A percentile compares a stretch with the other conserved stretches of the same genome.
Conservation (phyloP, 495 filamentous ascomycete species). For the Aspergillus affinis region DNA sequence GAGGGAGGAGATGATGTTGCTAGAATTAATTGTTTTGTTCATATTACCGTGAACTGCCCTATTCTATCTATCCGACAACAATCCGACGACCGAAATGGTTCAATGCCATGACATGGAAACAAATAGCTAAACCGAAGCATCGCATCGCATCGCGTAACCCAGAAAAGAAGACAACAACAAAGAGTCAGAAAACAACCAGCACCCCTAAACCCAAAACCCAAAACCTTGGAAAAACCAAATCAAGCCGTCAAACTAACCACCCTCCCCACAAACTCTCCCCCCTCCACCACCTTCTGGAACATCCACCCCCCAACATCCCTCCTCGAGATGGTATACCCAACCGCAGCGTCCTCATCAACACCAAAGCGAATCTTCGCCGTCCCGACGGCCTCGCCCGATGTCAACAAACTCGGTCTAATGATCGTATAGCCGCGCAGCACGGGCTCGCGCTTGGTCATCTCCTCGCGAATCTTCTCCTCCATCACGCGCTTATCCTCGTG, state of each 20-base stretch:
- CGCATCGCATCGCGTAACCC: no score
- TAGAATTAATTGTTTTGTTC: no score
- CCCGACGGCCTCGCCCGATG: constrained; percentile 29
- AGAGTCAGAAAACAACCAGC: not conserved
- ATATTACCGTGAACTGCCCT: no score
- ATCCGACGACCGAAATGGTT: no score
- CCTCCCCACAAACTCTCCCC: not conserved
- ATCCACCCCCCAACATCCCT: constrained; percentile 42
- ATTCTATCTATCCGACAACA: no score
- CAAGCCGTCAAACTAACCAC: constrained; percentile 4
- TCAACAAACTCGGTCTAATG: constrained; percentile 45
- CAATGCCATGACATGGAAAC: no score
- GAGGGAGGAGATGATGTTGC: no score
- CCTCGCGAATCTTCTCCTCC: constrained; percentile 45
- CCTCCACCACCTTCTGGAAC: constrained; percentile 26
- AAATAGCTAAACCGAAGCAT: no score
- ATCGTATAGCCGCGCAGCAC: constrained; percentile 43
- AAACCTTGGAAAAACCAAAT: not conserved
- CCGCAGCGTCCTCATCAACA: constrained; percentile 37
- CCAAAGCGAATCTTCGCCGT: constrained; percentile 35
- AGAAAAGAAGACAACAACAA: not conserved
- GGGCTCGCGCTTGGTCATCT: constrained; percentile 16
- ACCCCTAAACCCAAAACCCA: constrained; percentile 1
- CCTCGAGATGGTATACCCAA: constrained; percentile 47
- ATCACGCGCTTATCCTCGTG: constrained; percentile 61